Conservation (phyloP, 441 rosid species). For the Pelargonium fulgidum region DNA sequence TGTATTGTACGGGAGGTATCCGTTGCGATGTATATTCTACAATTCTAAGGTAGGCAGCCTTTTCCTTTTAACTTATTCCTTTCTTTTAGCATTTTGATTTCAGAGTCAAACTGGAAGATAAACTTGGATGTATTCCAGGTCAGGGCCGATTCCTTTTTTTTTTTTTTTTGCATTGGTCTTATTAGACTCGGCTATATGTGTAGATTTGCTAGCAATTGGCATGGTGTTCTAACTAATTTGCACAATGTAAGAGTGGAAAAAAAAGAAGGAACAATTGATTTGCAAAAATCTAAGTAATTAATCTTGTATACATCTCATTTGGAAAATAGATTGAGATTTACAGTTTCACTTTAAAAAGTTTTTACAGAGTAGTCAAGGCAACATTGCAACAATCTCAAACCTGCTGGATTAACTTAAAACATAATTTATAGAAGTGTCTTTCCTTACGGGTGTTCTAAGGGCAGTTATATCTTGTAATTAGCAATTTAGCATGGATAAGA, state of each 20-base stretch:
- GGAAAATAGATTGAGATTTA: too few species aligned
- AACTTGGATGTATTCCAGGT: background rate
- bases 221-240: background rate
- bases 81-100: slow-evolving; percentile 9
- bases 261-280: background rate
- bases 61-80: slow-evolving; percentile 10
- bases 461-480: background rate
- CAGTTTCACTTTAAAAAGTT: too few species aligned
- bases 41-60: slow-evolving; percentile 52
- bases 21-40: slow-evolving; percentile 93
- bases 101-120: background rate
- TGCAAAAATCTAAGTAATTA: too few species aligned
- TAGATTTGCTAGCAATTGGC: background rate
- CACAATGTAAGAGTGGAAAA: background rate
- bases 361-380: too few species aligned
- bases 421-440: background rate
- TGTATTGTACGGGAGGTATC: slow-evolving; percentile 94
- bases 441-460: background rate
- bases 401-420: too few species aligned
- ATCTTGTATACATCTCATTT: too few species aligned
- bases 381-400: too few species aligned
- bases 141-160: background rate
- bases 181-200: background rate
- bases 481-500: background rate
- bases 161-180: background rate